Percentiles rank a stretch among this genome's conserved stretches.
Evolutionary conservation across 768 basidiomycete species (phyloP).

Genomic region (Filobasidium wieringae): DNA sequence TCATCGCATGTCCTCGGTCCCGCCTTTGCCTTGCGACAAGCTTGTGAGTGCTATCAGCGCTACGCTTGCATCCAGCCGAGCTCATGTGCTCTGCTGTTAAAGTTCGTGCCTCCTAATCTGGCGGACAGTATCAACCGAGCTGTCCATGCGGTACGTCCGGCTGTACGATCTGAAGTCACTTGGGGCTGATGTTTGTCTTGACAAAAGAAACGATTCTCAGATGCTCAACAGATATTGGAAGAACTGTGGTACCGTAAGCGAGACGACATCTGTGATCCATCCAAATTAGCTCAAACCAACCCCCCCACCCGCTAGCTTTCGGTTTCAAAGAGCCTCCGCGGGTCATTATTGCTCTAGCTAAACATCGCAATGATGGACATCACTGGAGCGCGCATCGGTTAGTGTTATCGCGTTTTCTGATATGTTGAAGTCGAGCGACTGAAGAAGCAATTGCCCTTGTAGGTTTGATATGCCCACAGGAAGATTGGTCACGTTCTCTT

Average conservation of each 20-base stretch:
- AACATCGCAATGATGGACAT: conserved; percentile 35
- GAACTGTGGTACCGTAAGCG: conserved; percentile 35
- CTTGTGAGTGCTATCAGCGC: conserved; percentile 9
- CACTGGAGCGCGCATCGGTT: conserved; percentile 37
- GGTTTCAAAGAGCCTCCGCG: conserved; percentile 30
- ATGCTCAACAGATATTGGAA: conserved; percentile 32
- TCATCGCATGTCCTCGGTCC: conserved; percentile 23
- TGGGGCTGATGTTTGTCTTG: neutral
- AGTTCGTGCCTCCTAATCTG: conserved; percentile 35
- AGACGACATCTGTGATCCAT: neutral
- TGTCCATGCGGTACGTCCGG: conserved; percentile 29
- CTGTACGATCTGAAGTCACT: neutral
- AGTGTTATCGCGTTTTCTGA: neutral
- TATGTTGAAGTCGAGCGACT: neutral
- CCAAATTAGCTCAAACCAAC: neutral
- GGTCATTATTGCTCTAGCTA: conserved; percentile 33
- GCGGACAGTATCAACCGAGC: conserved; percentile 36
- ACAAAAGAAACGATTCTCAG: conserved; percentile 25
- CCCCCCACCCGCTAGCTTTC: conserved; percentile 32
- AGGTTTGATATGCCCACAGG: conserved; percentile 31
- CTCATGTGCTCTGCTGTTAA: neutral
- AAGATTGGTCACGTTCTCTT: conserved; percentile 27
- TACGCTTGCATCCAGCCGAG: neutral
- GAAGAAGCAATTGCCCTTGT: neutral
- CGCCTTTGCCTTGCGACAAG: conserved; percentile 31